Percentiles rank a stretch among this genome's conserved stretches.
These are phyloP conservation scores for Cyberlindnera petersonii DNA, from an alignment of 805 yeast species.

Conservation along the genomic window DNA sequence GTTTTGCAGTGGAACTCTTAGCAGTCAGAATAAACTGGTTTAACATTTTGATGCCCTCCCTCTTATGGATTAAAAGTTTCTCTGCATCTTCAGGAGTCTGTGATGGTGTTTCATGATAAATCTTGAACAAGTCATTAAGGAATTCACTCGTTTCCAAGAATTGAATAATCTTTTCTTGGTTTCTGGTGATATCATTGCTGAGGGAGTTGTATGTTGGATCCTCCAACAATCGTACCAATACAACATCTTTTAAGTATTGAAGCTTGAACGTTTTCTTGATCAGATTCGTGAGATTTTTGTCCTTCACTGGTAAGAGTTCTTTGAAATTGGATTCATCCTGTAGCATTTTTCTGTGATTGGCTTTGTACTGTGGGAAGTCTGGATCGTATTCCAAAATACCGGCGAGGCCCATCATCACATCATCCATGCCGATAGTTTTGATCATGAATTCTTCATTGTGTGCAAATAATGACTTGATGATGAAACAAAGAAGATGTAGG, in stretches of 20 bases:
- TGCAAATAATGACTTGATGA: conserved; percentile 64
- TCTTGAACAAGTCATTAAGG: conserved; percentile 51
- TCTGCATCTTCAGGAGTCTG: neutral
- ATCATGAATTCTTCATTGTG: conserved; percentile 66
- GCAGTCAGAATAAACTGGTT: conserved; percentile 80
- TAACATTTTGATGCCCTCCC: conserved; percentile 73
- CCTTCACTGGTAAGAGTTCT: conserved; percentile 63
- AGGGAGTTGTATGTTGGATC: conserved; percentile 71
- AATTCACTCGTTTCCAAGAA: conserved; percentile 52
- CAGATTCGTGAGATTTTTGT: conserved; percentile 44
- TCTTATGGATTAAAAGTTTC: conserved; percentile 31
- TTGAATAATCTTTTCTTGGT: conserved; percentile 64
- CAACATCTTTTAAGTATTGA: conserved; percentile 83
- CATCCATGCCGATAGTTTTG: conserved; percentile 54
- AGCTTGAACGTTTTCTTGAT: conserved; percentile 74
- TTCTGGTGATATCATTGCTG: conserved; percentile 59
- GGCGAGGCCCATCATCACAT: conserved; percentile 51
- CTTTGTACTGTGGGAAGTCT: conserved; percentile 74
- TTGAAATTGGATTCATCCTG: conserved; percentile 56
- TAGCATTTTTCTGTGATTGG: conserved; percentile 71
- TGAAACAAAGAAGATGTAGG: conserved; percentile 65
- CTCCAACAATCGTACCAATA: conserved; percentile 74
- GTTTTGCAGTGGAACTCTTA: conserved; percentile 55
- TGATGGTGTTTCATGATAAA: conserved; percentile 42
- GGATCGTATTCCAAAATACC: conserved; percentile 91